Conservation (phyloP, 1,284 basidiomycete genomes). For the Ceratorhiza oryzae-sativae region DNA sequence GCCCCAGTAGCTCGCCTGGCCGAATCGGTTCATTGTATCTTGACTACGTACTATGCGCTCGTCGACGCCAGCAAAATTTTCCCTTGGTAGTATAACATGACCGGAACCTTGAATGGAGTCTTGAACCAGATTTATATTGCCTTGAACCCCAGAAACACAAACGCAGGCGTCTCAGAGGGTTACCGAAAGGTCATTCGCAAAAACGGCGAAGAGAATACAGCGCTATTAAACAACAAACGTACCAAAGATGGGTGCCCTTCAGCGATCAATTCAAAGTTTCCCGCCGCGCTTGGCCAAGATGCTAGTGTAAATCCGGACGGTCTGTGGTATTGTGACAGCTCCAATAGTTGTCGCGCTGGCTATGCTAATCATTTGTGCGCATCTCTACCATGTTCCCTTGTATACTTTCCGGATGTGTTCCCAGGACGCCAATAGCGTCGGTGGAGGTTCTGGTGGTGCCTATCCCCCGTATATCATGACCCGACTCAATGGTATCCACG, state of each 20-base stretch:
- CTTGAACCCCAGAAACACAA: slow-evolving; percentile 44
- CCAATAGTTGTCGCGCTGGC: slow-evolving; percentile 72
- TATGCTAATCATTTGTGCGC: slow-evolving; percentile 66
- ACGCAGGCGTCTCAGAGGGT: slow-evolving; percentile 42
- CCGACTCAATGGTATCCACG: slow-evolving; percentile 54
- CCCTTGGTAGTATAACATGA: slow-evolving; percentile 35
- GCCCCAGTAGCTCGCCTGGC: slow-evolving; percentile 55
- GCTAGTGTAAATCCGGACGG: slow-evolving; percentile 14
- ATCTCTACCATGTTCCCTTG: slow-evolving; percentile 56
- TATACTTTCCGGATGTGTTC: slow-evolving; percentile 64
- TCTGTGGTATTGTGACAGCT: slow-evolving; percentile 70
- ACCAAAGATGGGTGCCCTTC: slow-evolving; percentile 52
- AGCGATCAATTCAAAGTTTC: slow-evolving; percentile 39
- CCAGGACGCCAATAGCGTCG: slow-evolving; percentile 36
- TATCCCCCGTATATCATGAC: slow-evolving; percentile 59
- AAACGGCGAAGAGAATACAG: slow-evolving; percentile 76
- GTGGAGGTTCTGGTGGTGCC: slow-evolving; percentile 43
- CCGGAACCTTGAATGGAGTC: background rate
- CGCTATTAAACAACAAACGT: slow-evolving; percentile 81
- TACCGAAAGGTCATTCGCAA: slow-evolving; percentile 52
- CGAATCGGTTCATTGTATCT: slow-evolving; percentile 46
- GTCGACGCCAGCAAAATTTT: slow-evolving; percentile 49
- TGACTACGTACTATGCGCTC: slow-evolving; percentile 51
- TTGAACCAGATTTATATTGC: slow-evolving; percentile 43
- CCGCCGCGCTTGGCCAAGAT: slow-evolving; percentile 42